Evolutionary conservation across 768 basidiomycete genomes (phyloP).

Genomic region (Mycena rosella): DNA sequence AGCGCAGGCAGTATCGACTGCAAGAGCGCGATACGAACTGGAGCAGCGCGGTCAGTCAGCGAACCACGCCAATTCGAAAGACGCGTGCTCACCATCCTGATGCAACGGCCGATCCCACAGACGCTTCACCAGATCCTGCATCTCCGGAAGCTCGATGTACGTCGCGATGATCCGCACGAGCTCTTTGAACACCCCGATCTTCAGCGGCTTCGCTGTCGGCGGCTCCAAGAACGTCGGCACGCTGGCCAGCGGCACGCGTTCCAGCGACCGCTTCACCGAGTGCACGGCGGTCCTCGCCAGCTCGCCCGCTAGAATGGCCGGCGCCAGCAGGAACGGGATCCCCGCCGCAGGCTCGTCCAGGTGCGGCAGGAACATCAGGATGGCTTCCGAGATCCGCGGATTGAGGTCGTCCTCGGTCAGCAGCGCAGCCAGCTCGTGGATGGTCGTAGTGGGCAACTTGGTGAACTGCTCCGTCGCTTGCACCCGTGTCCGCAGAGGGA

Average conservation of each 20-base stretch:
- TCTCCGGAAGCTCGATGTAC: conserved; percentile 30
- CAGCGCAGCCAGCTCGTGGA: conserved; percentile 37
- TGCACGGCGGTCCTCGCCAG: conserved; percentile 35
- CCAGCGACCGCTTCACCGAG: conserved; percentile 30
- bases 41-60: conserved; percentile 20
- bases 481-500: conserved; percentile 30
- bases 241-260: conserved; percentile 31
- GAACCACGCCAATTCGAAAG: neutral
- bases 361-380: conserved; percentile 40
- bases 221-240: conserved; percentile 31
- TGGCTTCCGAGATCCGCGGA: conserved; percentile 37
- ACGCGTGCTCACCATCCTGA: conserved; percentile 38
- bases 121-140: conserved; percentile 28
- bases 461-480: conserved; percentile 34
- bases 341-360: conserved; percentile 39
- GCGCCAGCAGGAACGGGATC: conserved; percentile 36
- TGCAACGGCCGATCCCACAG: conserved; percentile 37
- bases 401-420: conserved; percentile 32
- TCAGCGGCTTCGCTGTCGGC: conserved; percentile 25
- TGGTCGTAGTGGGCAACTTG: conserved; percentile 37
- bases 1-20: conserved; percentile 36
- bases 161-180: conserved; percentile 34
- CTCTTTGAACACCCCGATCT: conserved; percentile 37
- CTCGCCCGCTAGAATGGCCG: conserved; percentile 34
- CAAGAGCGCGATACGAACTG: conserved; percentile 36